Evolutionary conservation across 345 rosid genomes (phyloP), one percentile per base, ranked within the genome.

Genomic region (Anastatica hierochuntica): DNA sequence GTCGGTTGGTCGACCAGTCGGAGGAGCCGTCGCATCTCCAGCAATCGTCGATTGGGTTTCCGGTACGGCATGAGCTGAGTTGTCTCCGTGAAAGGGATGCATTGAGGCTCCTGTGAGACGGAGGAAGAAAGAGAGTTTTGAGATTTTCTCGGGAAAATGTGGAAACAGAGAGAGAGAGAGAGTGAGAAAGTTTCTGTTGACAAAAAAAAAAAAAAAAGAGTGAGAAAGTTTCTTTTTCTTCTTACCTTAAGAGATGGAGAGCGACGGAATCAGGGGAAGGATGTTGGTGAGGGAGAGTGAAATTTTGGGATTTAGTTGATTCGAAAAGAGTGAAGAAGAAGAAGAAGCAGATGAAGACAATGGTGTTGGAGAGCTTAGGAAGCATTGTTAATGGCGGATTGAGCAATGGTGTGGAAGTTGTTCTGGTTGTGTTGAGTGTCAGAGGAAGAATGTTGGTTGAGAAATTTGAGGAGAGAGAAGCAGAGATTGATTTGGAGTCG

Each of bases 21-120:
- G 62, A 15, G 10, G 72, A 71, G 62, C 72, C 65, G n/a, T n/a
- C n/a, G 66, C 90, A 79, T 10, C 64, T 66, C 90, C 90, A 83
- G 66, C 90, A 83, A 58, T 83, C 90, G 73, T 83, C 90, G 57
- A 83, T 70, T 37, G 90, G 90, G 80, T 83, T 83, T 30, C 90
- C 86, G 36, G 79, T 79, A 13, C 62, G 76, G 65, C 90, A 83
- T 8, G 67, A 67, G 31, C 53, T 4, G 40, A 68, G 72, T 11
- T 64, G 66, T 45, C 79, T 65, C 52, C 79, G 45, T 34, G 72
- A 49, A 14, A 69, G 19, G 1, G 79, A 75, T 10, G 43, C 74
- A 49, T 75, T 68, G 6, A 75, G 60, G 17, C 14, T 53, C 41
- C 76, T 75, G 72, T 35, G 20, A 58, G 17, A 55, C n/a, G 20